phyloP scores from a whole-genome alignment of 2,329 filamentous ascomycete species.

The Macroventuria anomochaeta region DNA sequence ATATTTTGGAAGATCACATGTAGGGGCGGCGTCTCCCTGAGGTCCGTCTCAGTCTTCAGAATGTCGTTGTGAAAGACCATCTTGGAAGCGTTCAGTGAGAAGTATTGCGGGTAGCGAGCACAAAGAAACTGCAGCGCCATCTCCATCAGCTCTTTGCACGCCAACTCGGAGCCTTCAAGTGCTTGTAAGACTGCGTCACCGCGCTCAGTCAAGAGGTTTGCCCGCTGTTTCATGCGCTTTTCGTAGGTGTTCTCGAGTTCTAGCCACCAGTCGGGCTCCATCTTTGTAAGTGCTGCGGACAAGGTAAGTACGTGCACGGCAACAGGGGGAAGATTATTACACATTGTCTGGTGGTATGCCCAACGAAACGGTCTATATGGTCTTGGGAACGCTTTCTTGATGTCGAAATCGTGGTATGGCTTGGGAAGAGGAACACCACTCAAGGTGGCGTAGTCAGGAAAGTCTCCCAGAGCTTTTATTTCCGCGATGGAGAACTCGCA shows the following conservation, averaged over 20 bases:
- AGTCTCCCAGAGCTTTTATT: constrained; percentile 73
- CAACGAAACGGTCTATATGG: constrained; percentile 84
- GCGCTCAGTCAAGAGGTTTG: constrained; percentile 67
- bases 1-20: constrained; percentile 76
- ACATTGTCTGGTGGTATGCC: constrained; percentile 91
- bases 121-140: constrained; percentile 83
- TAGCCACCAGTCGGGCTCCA: constrained; percentile 88
- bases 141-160: constrained; percentile 87
- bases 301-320: not conserved
- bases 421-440: constrained; percentile 75
- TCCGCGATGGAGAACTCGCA: constrained; percentile 75
- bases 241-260: constrained; percentile 80
- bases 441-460: constrained; percentile 78
- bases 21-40: constrained; percentile 69
- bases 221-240: constrained; percentile 71
- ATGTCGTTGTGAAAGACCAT: constrained; percentile 72
- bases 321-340: constrained; percentile 58
- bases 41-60: constrained; percentile 65
- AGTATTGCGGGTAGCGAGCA: constrained; percentile 77
- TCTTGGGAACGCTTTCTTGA: constrained; percentile 70
- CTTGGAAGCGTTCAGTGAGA: constrained; percentile 63
- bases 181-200: constrained; percentile 69
- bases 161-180: constrained; percentile 77
- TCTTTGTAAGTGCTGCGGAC: constrained; percentile 70
- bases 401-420: constrained; percentile 69